A percentile compares a stretch with the other conserved stretches of the same genome.
Evolutionary conservation across 495 filamentous ascomycete species (phyloP).

Genomic region (Cladorrhinum samala): DNA sequence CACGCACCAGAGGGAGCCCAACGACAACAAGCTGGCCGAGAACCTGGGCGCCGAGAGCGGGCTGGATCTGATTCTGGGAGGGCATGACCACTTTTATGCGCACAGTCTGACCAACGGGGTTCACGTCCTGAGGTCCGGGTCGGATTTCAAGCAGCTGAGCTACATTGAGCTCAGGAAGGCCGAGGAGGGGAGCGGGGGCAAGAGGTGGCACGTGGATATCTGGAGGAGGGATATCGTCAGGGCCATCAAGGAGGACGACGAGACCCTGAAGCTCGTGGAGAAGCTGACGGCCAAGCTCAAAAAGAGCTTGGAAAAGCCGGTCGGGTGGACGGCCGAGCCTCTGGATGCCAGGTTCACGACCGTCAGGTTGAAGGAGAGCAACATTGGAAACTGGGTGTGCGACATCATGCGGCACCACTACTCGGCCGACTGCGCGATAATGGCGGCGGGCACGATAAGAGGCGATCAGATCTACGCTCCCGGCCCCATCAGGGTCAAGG

Average conservation of each 20-base stretch:
- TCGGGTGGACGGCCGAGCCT: constrained; percentile 73
- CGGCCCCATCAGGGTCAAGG: constrained; percentile 66
- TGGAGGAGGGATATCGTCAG: constrained; percentile 63
- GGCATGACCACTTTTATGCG: constrained; percentile 84
- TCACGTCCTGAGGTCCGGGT: constrained; percentile 76
- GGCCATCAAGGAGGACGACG: constrained; percentile 55
- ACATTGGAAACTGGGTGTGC: constrained; percentile 83
- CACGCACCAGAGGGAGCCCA: constrained; percentile 81
- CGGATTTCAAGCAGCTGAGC: constrained; percentile 84
- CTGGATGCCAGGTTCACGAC: constrained; percentile 83
- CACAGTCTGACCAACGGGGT: constrained; percentile 69
- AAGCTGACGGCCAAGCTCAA: constrained; percentile 64
- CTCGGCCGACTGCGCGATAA: constrained; percentile 69
- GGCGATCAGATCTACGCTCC: constrained; percentile 85
- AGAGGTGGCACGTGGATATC: constrained; percentile 71
- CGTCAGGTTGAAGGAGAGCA: constrained; percentile 68
- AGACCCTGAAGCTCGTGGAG: constrained; percentile 52
- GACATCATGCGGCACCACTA: constrained; percentile 86
- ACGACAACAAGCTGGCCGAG: constrained; percentile 72
- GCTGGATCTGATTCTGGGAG: constrained; percentile 80
- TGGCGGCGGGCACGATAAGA: constrained; percentile 83
- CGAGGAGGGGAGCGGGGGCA: constrained; percentile 27
- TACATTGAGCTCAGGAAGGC: constrained; percentile 70
- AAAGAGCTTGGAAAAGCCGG: constrained; percentile 69
- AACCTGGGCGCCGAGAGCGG: constrained; percentile 50